Conservation (phyloP, 2,329 filamentous ascomycete species). For the Sclerotinia spermophila region DNA sequence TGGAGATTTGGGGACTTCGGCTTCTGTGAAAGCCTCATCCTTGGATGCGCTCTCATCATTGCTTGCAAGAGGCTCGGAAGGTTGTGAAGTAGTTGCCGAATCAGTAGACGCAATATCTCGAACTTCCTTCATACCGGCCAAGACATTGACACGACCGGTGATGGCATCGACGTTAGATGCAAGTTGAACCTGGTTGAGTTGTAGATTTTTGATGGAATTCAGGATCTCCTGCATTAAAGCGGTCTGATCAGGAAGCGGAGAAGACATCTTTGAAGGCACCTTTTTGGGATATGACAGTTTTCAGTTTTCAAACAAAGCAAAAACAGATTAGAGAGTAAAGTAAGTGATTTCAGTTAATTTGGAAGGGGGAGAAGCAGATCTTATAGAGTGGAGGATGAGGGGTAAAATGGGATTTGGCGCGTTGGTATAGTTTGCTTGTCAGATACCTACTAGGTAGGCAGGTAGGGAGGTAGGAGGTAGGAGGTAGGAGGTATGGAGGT, state of each 20-base stretch:
- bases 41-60: slow-evolving; percentile 19
- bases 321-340: not conserved
- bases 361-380: not conserved
- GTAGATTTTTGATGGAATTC: slow-evolving; percentile 50
- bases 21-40: slow-evolving; percentile 24
- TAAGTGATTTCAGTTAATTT: not conserved
- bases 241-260: slow-evolving; percentile 31
- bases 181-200: slow-evolving; percentile 53
- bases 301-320: too few relatives aligned
- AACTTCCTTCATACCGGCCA: slow-evolving; percentile 55
- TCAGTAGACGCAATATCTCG: slow-evolving; percentile 45
- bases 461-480: not conserved
- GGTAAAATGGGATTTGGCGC: not conserved
- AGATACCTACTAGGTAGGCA: not conserved
- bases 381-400: slow-evolving; percentile 4
- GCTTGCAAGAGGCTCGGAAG: slow-evolving; percentile 18
- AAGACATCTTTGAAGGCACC: not conserved
- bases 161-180: slow-evolving; percentile 56
- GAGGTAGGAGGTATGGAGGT: not conserved
- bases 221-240: slow-evolving; percentile 52
- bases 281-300: not conserved
- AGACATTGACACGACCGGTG: slow-evolving; percentile 57
- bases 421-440: slow-evolving; percentile 1
- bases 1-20: slow-evolving; percentile 33
- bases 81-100: slow-evolving; percentile 20